phyloP scores from a whole-genome alignment of 1,284 basidiomycete species.

The Anthracocystis panici-leucophaei region DNA sequence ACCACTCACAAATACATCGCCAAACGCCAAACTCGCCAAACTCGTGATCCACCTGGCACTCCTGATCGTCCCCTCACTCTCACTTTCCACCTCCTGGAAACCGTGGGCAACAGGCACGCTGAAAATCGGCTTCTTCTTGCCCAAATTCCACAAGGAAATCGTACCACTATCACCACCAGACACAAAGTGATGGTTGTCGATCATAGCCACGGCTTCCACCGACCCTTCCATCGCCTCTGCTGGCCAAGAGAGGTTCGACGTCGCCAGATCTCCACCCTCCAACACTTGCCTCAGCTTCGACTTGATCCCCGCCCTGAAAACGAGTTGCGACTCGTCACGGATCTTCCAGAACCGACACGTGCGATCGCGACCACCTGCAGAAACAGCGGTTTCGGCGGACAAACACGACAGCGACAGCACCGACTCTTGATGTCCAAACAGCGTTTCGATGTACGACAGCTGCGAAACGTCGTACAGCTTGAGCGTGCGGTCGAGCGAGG shows the following conservation, averaged over 20 bases:
- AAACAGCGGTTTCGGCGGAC: slow-evolving; percentile 85
- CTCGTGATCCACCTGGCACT: slow-evolving; percentile 92
- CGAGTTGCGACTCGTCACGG: slow-evolving; percentile 92
- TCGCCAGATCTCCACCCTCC: slow-evolving; percentile 79
- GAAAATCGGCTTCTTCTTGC: slow-evolving; percentile 95
- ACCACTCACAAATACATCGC: slow-evolving; percentile 90
- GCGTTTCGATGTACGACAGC: slow-evolving; percentile 92
- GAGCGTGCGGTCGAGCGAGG: slow-evolving; percentile 89
- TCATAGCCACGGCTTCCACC: slow-evolving; percentile 90
- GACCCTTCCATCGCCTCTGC: slow-evolving; percentile 80
- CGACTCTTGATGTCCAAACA: slow-evolving; percentile 96
- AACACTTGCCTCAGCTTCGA: slow-evolving; percentile 78
- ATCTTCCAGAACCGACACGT: slow-evolving; percentile 97
- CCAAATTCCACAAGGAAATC: slow-evolving; percentile 90
- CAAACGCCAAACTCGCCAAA: slow-evolving; percentile 83
- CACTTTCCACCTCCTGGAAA: slow-evolving; percentile 75
- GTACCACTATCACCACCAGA: slow-evolving; percentile 91
- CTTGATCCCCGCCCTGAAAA: slow-evolving; percentile 90
- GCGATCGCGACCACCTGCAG: slow-evolving; percentile 88
- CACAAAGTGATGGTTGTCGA: slow-evolving; percentile 91
- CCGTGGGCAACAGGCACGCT: slow-evolving; percentile 88
- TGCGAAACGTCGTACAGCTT: slow-evolving; percentile 89
- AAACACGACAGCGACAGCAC: slow-evolving; percentile 83
- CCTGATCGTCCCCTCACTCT: slow-evolving; percentile 79
- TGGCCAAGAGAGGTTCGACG: neutral